Evolutionary conservation across 352 stramenopile genomes (phyloP), one percentile per base, ranked within the genome.

Genomic region (Phytophthora melonis): DNA sequence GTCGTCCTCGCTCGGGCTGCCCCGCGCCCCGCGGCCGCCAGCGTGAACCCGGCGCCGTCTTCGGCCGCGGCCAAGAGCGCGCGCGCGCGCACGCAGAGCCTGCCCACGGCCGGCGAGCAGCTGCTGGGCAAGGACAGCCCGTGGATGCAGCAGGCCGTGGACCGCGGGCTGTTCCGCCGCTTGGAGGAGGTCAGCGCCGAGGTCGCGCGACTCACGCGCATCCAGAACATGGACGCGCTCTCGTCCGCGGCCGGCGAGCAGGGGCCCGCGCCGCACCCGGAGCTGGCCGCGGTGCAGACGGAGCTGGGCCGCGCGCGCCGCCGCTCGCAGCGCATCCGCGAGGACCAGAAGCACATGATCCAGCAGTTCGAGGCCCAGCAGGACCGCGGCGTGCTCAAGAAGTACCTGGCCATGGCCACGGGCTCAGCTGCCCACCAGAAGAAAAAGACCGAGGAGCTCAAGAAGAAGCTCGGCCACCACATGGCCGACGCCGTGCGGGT

Each of bases 301-400:
- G 78, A 91, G 59, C 78, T 93, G 7, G 43, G 61, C 56, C 71
- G 70, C 36, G 74, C 80, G 45, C 77, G 87, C 58, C 75, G 74
- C n/a, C 78, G 71, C 52, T 88, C 85, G 10, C 71, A 74, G 25
- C 58, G 67, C 18, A 74, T 86, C 49, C 74, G 88, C 8, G 75
- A 81, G 36, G 82, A 79, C 25, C 87, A 93, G 68, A 87, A 88
- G 55, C 79, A 87, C 60, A 80, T 94, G 66, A 86, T 87, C 27
- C 81, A 86, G 30, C 81, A 88, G 65, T 81, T 92, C n/a, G 87
- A 91, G 67, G 66, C 70, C 5, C 83, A 85, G 49, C 75, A 92
- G 50, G 87, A 94, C 62, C 78, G 81, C 50, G 77, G 71, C 8
- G 67, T 78, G 53, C 75, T 91, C 47, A 81, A 84, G 4, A 80